phyloP scores from a whole-genome alignment of 441 rosid genomes.

The Aleurites moluccanus region DNA sequence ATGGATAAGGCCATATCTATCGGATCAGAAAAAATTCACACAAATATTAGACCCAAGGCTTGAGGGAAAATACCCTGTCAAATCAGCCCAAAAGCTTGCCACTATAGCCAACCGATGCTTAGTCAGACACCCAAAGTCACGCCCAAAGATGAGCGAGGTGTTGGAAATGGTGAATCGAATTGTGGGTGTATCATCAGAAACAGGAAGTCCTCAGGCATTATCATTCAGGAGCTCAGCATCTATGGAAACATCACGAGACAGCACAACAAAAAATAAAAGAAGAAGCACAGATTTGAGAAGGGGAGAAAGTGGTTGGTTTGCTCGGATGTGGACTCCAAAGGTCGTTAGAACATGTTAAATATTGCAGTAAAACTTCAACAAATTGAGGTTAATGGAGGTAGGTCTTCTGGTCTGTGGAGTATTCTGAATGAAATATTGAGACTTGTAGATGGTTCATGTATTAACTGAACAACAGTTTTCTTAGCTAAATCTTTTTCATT shows the following conservation, averaged over 20 bases:
- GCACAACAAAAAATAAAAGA: slow-evolving; percentile 35
- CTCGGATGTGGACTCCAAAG: slow-evolving; percentile 25
- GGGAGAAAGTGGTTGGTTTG: slow-evolving; percentile 44
- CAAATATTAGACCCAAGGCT: slow-evolving; percentile 73
- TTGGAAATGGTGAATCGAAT: slow-evolving; percentile 64
- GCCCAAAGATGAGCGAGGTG: slow-evolving; percentile 96
- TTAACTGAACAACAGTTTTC: not conserved
- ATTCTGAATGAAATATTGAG: not conserved
- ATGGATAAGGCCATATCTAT: slow-evolving; percentile 80
- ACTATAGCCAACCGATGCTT: slow-evolving; percentile 74
- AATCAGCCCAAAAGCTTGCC: slow-evolving; percentile 66
- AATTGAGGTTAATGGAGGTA: not conserved
- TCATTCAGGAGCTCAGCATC: slow-evolving; percentile 17
- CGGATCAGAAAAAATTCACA: slow-evolving; percentile 55
- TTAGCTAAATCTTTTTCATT: not conserved
- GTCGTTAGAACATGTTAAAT: slow-evolving; percentile 39
- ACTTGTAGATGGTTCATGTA: not conserved
- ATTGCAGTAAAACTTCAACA: not conserved
- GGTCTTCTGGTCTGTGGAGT: not conserved
- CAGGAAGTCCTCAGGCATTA: slow-evolving; percentile 19
- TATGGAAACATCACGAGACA: slow-evolving; percentile 19
- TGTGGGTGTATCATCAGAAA: slow-evolving; percentile 42
- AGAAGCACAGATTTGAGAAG: slow-evolving; percentile 36
- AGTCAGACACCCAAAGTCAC: slow-evolving; percentile 61
- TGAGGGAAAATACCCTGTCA: slow-evolving; percentile 48